A percentile compares a stretch with the other conserved stretches of the same genome.
These are phyloP conservation scores for Deinandra increscens DNA, from an alignment of 129 eudicot genomes.

Conservation along the genomic window DNA sequence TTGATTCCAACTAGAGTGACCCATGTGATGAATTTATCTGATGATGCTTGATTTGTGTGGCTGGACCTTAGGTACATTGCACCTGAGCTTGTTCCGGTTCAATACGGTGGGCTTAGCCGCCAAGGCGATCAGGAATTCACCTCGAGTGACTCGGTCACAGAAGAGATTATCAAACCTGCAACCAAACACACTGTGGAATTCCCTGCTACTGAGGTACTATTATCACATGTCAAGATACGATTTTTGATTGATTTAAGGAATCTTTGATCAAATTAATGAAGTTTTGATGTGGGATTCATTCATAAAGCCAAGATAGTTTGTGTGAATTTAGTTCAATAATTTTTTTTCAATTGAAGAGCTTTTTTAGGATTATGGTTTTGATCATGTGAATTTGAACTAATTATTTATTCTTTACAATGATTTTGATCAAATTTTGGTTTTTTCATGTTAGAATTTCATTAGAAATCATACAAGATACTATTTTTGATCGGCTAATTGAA, in stretches of 20 bases:
- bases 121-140: constrained; percentile 69
- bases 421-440: constrained; percentile 1
- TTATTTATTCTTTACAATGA: neutral
- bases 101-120: constrained; percentile 84
- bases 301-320: neutral
- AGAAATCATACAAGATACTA: neutral
- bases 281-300: too few species aligned
- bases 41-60: neutral
- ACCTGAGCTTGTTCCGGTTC: constrained; percentile 86
- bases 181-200: constrained; percentile 64
- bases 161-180: constrained; percentile 60
- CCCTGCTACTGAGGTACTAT: constrained; percentile 63
- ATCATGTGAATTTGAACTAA: neutral
- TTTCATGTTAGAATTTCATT: neutral
- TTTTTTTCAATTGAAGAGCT: too few species aligned
- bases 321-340: neutral
- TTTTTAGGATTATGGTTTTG: too few species aligned
- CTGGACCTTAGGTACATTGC: constrained; percentile 60
- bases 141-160: constrained; percentile 50
- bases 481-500: neutral
- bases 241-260: too few species aligned
- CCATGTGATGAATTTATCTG: neutral
- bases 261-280: too few species aligned
- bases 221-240: too few species aligned
- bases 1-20: neutral